Evolutionary conservation across 2,329 filamentous ascomycete species (phyloP).

Genomic region (Magnaporthiopsis incrustans): DNA sequence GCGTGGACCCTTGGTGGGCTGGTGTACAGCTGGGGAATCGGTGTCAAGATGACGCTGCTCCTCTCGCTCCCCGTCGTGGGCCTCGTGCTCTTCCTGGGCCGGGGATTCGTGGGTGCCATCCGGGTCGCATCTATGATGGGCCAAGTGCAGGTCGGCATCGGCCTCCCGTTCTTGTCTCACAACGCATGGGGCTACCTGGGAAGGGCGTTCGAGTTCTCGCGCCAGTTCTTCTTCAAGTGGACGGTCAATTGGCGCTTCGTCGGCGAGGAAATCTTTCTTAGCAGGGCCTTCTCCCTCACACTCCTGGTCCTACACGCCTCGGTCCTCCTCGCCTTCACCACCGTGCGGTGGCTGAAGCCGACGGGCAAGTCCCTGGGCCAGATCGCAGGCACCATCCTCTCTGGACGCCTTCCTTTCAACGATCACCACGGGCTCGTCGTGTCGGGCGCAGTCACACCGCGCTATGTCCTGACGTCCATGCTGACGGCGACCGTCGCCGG

Average conservation of each 20-base stretch:
- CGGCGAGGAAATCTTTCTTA: conserved; percentile 72
- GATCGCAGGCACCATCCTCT: conserved; percentile 27
- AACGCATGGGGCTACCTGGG: conserved; percentile 66
- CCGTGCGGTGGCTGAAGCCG: conserved; percentile 65
- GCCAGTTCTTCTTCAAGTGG: conserved; percentile 94
- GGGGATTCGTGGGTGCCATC: conserved; percentile 58
- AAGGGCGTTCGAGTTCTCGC: conserved; percentile 81
- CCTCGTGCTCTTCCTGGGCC: conserved; percentile 64
- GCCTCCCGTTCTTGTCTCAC: conserved; percentile 58
- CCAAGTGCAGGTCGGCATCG: conserved; percentile 66
- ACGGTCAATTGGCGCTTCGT: conserved; percentile 98
- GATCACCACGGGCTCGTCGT: conserved; percentile 49
- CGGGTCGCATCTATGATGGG: conserved; percentile 63
- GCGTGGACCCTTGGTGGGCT: conserved; percentile 67
- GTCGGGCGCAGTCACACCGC: conserved; percentile 52
- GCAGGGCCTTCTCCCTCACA: conserved; percentile 55
- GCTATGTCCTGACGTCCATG: conserved; percentile 69
- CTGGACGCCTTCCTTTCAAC: conserved; percentile 35
- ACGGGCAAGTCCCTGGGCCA: conserved; percentile 48
- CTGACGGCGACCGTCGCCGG: conserved; percentile 72
- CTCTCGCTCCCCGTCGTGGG: conserved; percentile 76
- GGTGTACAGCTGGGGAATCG: conserved; percentile 69
- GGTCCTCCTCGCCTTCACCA: conserved; percentile 59
- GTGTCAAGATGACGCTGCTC: conserved; percentile 92
- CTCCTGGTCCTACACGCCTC: conserved; percentile 59